Conservation (phyloP, 306 rosid genomes). For the Cyclanthera cordifolia region DNA sequence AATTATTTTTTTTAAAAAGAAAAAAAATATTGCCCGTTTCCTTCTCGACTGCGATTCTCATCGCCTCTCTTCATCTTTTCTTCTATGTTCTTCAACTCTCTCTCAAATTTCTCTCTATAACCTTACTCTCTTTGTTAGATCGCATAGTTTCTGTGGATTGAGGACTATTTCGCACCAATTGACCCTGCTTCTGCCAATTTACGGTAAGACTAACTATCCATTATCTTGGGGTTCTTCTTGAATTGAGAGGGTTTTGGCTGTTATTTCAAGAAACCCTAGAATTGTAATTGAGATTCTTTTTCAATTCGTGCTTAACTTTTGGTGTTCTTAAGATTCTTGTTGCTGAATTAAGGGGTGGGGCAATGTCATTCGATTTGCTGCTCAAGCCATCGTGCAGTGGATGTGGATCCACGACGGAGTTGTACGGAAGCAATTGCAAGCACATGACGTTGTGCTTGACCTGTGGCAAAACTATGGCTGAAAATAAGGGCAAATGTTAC, state of each 20-base stretch:
- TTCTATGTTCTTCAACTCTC: neutral
- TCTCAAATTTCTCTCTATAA: neutral
- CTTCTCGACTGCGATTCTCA: neutral
- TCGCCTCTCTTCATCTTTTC: neutral
- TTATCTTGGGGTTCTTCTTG: neutral
- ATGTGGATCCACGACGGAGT: conserved; percentile 61
- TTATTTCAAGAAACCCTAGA: conserved; percentile 1
- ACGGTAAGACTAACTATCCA: neutral
- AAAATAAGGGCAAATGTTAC: conserved; percentile 52
- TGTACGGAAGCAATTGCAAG: conserved; percentile 94
- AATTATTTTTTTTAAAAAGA: no score
- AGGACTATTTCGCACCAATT: neutral
- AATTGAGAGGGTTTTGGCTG: neutral
- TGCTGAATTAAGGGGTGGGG: conserved; percentile 2
- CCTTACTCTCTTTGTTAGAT: neutral
- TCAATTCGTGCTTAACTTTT: neutral
- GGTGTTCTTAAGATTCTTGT: neutral
- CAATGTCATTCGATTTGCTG: conserved; percentile 47
- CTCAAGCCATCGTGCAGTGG: conserved; percentile 60
- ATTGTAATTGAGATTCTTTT: neutral
- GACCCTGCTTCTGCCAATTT: neutral
- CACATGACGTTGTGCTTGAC: conserved; percentile 76
- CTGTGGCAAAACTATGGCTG: conserved; percentile 80
- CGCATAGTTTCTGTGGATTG: neutral
- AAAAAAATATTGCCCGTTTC: neutral